Conservation (phyloP, 306 rosid genomes). For the Gleditsia sinensis region DNA sequence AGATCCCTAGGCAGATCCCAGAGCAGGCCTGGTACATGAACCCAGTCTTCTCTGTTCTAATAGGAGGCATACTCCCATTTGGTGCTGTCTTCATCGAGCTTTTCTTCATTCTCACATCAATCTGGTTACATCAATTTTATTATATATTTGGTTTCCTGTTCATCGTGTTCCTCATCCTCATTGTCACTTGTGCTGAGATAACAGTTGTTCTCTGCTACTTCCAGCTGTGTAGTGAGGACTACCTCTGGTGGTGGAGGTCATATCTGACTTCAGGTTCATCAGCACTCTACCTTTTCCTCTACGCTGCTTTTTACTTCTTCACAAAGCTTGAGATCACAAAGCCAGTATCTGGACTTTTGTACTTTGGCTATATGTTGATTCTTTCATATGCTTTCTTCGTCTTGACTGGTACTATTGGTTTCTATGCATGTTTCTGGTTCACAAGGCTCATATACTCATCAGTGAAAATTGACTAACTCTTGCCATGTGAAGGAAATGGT, state of each 20-base stretch:
- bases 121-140: conserved; percentile 91
- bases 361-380: conserved; percentile 89
- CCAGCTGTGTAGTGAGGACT: conserved; percentile 97
- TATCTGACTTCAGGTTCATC: conserved; percentile 93
- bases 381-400: conserved; percentile 81
- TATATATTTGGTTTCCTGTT: conserved; percentile 86
- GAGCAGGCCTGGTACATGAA: conserved; percentile 94
- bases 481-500: conserved; percentile 21
- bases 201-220: conserved; percentile 95
- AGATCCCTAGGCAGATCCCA: conserved; percentile 87
- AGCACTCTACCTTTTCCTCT: conserved; percentile 83
- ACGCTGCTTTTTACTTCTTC: conserved; percentile 89
- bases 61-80: conserved; percentile 90
- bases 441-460: conserved; percentile 86
- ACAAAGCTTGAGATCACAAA: conserved; percentile 85
- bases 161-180: conserved; percentile 82
- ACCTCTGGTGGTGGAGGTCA: conserved; percentile 97
- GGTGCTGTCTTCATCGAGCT: conserved; percentile 96
- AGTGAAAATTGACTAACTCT: conserved; percentile 72
- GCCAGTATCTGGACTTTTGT: conserved; percentile 84
- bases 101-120: conserved; percentile 92
- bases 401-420: conserved; percentile 86
- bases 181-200: conserved; percentile 92
- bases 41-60: conserved; percentile 60
- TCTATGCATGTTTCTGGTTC: conserved; percentile 93